Conservation (phyloP, 805 yeast genomes). For the Lipomyces mesembrius region DNA sequence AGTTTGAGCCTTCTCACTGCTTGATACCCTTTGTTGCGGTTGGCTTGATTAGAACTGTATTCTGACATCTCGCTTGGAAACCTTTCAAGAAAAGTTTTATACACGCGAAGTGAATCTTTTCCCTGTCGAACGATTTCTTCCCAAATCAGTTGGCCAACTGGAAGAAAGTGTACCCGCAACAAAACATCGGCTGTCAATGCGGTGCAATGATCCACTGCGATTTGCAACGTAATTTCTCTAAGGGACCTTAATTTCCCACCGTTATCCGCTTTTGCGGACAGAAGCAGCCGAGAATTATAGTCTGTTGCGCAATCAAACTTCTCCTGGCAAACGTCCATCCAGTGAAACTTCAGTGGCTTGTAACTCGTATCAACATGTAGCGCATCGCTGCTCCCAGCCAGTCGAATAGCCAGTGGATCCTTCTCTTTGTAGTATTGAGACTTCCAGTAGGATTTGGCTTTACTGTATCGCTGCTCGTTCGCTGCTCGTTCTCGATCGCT, state of each 20-base stretch:
- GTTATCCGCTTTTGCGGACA: not conserved
- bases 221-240: not conserved
- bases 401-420: not conserved
- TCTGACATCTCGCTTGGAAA: not conserved
- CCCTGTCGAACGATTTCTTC: constrained; percentile 1
- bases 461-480: not conserved
- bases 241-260: not conserved
- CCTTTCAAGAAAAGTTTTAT: not conserved
- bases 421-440: not conserved
- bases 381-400: not conserved
- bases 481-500: not conserved
- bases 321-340: constrained; percentile 2
- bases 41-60: not conserved
- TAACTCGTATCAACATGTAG: not conserved
- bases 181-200: not conserved
- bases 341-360: not conserved
- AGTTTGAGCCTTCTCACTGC: not conserved
- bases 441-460: not conserved
- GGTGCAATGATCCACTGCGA: not conserved
- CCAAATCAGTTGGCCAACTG: not conserved
- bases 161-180: not conserved
- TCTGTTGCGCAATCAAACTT: not conserved
- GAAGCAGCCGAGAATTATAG: not conserved
- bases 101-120: not conserved
- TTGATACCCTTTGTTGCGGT: not conserved